Conservation (phyloP, 441 rosid species). For the Croton setiger region DNA sequence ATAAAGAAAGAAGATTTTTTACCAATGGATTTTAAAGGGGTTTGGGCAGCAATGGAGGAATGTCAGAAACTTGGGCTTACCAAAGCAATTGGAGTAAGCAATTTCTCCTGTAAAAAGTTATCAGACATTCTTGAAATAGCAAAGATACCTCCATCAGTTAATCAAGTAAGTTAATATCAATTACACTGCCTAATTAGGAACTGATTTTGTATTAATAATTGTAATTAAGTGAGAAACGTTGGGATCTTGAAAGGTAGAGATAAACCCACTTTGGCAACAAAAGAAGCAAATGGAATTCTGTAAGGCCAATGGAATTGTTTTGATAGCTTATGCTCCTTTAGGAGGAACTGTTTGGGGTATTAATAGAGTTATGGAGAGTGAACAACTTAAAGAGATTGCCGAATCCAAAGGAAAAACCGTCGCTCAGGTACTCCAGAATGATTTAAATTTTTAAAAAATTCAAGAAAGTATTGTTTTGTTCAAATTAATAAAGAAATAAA, state of each 20-base stretch:
- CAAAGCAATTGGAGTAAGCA: constrained; percentile 41
- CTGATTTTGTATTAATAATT: neutral
- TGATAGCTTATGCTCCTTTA: constrained; percentile 28
- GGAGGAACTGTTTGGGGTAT: constrained; percentile 30
- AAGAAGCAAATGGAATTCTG: constrained; percentile 27
- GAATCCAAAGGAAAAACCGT: constrained; percentile 38
- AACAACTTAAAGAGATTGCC: constrained; percentile 40
- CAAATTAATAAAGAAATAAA: neutral
- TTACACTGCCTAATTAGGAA: neutral
- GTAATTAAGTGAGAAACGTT: neutral
- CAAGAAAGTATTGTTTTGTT: no score
- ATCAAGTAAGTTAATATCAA: constrained; percentile 21
- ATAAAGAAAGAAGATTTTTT: constrained; percentile 28
- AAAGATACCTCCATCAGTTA: constrained; percentile 35
- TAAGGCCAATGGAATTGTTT: constrained; percentile 26
- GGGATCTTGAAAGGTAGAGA: constrained; percentile 28
- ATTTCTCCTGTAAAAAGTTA: constrained; percentile 29
- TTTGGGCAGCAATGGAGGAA: constrained; percentile 40
- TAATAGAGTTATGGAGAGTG: constrained; percentile 39
- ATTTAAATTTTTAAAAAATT: no score
- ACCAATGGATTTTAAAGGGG: constrained; percentile 28
- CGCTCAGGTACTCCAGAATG: constrained; percentile 34
- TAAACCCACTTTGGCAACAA: constrained; percentile 29
- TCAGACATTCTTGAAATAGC: constrained; percentile 23
- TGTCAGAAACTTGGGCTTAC: constrained; percentile 31